Evolutionary conservation across 805 yeast genomes (phyloP), one percentile per base, ranked within the genome.

Genomic region (Sporopachydermia lactativora): DNA sequence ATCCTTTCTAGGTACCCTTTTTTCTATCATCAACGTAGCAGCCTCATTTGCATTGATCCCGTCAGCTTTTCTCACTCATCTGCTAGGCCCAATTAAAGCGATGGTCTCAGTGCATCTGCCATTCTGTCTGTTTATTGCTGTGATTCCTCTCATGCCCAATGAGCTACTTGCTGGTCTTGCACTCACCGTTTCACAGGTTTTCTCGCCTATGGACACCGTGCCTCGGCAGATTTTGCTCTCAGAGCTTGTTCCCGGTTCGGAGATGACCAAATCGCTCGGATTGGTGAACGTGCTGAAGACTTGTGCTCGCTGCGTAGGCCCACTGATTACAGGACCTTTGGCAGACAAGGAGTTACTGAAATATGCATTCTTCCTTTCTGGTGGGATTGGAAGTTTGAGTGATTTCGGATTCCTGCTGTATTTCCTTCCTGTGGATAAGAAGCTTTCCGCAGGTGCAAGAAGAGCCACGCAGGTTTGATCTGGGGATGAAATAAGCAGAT

Each of bases 151-250:
- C 3, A 59, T 68, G 4, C 63, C 68, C 14, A 43, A 45, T 16
- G 51, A 51, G 34, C 45, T 62, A n/a, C 44, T 54, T 0, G 81
- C 89, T 0, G 65, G 81, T 18, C 41, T 60, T 0, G 57, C 74
- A 4, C 62, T 81, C 24, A 47, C 77, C 15, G 53, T 71, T 17
- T 74, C 82, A 47, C 76, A 75, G 44, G 60, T 77, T 2, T 73
- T 84, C 1, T 66, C 77, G 2, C 74, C 88, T 1, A 84, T 86
- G 88, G 96, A 86, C 54, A 95, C 85, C 18, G 92, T 85, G 2
- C 95, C 96, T 4, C 71, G 96, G 40, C 95, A 85, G 58, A 73
- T 85, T 5, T 64, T 86, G 35, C 59, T 86, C 39, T 77, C 94
- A 0, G 68, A 81, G 2, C 62, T 84, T 15, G 74, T 86, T 34